A percentile compares a stretch with the other conserved stretches of the same genome.
These are phyloP conservation scores for Stephania cephalantha DNA, from an alignment of 164 flowering plant genomes.

Conservation along the genomic window DNA sequence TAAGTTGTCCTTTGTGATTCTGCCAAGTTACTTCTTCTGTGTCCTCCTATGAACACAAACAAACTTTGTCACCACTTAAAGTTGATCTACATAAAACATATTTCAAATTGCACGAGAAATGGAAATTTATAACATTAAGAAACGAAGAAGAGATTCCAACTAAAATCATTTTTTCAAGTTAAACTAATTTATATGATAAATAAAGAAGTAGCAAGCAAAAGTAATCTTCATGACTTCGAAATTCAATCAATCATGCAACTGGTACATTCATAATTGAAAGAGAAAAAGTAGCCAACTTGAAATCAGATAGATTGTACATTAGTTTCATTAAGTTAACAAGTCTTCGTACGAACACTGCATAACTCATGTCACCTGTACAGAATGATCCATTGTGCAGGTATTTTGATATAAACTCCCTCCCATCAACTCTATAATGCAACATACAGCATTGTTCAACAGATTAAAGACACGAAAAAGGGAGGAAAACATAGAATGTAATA, in stretches of 20 bases:
- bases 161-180: background rate
- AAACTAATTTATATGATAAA: background rate
- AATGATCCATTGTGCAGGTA: background rate
- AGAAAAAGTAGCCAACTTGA: background rate
- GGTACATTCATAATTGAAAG: background rate
- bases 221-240: no score
- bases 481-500: background rate
- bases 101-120: background rate
- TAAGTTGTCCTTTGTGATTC: constrained; percentile 88
- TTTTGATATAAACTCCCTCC: background rate
- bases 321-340: background rate
- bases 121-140: background rate
- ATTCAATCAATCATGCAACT: background rate
- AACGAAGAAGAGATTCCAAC: background rate
- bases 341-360: background rate
- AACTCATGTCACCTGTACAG: background rate
- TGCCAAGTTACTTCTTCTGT: constrained; percentile 90
- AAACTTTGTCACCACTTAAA: background rate
- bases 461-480: background rate
- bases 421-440: background rate
- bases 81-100: background rate
- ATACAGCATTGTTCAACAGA: background rate
- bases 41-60: constrained; percentile 47
- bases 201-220: background rate
- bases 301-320: background rate